Percentiles rank a stretch among this genome's conserved stretches.
Conservation (phyloP, 208 protist genomes). For the Trypanosoma melophagium region DNA sequence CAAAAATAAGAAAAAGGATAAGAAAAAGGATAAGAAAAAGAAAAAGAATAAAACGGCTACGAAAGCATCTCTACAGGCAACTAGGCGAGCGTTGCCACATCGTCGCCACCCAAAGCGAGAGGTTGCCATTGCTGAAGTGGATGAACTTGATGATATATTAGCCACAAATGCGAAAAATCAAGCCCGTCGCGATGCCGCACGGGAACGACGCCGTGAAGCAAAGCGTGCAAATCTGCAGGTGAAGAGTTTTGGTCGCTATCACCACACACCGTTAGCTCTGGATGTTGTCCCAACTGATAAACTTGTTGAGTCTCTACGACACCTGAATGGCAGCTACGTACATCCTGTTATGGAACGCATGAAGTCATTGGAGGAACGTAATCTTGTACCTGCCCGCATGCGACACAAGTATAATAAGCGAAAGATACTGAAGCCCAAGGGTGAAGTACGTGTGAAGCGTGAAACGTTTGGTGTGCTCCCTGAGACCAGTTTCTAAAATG, state of each 20-base stretch:
- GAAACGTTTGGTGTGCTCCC: constrained; percentile 81
- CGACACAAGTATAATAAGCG: constrained; percentile 87
- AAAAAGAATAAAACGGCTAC: constrained; percentile 55
- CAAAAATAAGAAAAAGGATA: constrained; percentile 30
- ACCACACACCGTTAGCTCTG: constrained; percentile 72
- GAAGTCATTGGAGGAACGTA: constrained; percentile 91
- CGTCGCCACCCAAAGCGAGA: constrained; percentile 78
- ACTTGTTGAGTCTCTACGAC: constrained; percentile 80
- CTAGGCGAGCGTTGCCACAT: constrained; percentile 49
- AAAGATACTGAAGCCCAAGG: constrained; percentile 87
- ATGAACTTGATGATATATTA: constrained; percentile 57
- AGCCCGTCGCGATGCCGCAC: constrained; percentile 38
- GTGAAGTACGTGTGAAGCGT: constrained; percentile 79
- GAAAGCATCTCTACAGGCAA: constrained; percentile 34
- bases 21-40: constrained; percentile 48
- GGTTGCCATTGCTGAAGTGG: constrained; percentile 45
- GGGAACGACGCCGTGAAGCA: constrained; percentile 43
- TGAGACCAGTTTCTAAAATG: constrained; percentile 70
- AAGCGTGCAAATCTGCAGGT: constrained; percentile 62
- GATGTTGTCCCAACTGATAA: constrained; percentile 73
- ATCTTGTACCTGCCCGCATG: constrained; percentile 86
- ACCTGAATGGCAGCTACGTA: constrained; percentile 69
- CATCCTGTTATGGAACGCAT: constrained; percentile 82
- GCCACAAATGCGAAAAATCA: constrained; percentile 34
- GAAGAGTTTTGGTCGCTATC: constrained; percentile 85